Percentiles rank a stretch among this genome's conserved stretches.
Conservation (phyloP, 805 yeast genomes). For the Isabelozyma heimii region DNA sequence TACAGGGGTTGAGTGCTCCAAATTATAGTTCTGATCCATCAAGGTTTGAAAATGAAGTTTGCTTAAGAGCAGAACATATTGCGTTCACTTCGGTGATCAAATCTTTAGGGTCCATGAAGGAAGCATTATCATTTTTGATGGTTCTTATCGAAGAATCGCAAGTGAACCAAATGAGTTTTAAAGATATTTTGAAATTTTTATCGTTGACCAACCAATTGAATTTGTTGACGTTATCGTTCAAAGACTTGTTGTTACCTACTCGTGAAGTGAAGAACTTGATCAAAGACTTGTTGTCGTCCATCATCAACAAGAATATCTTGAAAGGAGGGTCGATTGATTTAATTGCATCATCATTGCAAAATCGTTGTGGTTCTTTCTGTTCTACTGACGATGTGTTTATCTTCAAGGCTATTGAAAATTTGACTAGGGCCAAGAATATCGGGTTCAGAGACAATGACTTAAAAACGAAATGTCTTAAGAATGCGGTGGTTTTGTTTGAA, state of each 20-base stretch:
- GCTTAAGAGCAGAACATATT: slow-evolving; percentile 85
- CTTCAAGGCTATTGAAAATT: slow-evolving; percentile 89
- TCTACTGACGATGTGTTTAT: slow-evolving; percentile 90
- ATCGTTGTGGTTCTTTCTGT: slow-evolving; percentile 92
- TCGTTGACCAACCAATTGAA: slow-evolving; percentile 66
- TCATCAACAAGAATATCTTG: slow-evolving; percentile 82
- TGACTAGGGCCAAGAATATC: slow-evolving; percentile 79
- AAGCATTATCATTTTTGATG: slow-evolving; percentile 84
- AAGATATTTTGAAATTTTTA: slow-evolving; percentile 68
- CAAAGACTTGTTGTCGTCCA: slow-evolving; percentile 83
- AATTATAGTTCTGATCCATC: slow-evolving; percentile 48
- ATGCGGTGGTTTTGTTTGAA: slow-evolving; percentile 74
- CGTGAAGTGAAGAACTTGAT: slow-evolving; percentile 62
- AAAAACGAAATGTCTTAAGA: slow-evolving; percentile 61
- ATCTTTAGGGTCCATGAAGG: slow-evolving; percentile 75
- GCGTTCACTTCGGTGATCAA: slow-evolving; percentile 78
- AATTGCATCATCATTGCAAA: slow-evolving; percentile 83
- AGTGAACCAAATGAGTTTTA: slow-evolving; percentile 42
- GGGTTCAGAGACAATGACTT: slow-evolving; percentile 70
- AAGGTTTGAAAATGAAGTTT: slow-evolving; percentile 58
- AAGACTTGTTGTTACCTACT: slow-evolving; percentile 73
- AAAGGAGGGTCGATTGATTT: slow-evolving; percentile 92
- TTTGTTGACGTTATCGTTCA: slow-evolving; percentile 64
- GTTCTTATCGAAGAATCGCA: slow-evolving; percentile 74
- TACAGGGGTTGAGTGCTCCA: slow-evolving; percentile 62